Conservation (phyloP, 2,329 filamentous ascomycete species). For the Bipolaris zeicola region DNA sequence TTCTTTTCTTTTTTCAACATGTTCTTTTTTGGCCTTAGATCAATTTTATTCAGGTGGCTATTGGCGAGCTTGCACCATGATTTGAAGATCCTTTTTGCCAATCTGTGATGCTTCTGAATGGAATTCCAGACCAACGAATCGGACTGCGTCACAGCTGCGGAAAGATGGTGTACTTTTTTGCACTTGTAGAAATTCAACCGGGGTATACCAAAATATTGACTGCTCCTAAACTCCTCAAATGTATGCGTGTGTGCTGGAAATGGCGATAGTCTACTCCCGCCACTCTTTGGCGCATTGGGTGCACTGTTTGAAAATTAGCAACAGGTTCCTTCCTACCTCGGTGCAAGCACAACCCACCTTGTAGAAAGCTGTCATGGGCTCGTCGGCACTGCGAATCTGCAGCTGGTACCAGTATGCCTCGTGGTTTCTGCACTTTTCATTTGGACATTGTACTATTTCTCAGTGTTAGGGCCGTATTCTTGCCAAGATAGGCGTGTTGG, state of each 20-base stretch:
- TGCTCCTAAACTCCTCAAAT: conserved; percentile 15
- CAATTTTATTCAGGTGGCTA: too few species aligned
- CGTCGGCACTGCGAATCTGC: conserved; percentile 96
- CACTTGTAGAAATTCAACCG: not conserved
- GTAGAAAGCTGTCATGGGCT: conserved; percentile 97
- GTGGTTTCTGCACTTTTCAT: conserved; percentile 77
- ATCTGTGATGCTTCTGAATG: not conserved
- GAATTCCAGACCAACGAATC: not conserved
- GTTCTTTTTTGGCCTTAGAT: not conserved
- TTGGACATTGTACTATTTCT: conserved; percentile 74
- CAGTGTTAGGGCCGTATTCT: conserved; percentile 1
- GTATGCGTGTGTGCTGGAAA: not conserved
- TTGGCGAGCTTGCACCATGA: too few species aligned
- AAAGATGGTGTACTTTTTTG: not conserved
- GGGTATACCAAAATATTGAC: conserved; percentile 15
- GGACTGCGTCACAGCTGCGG: not conserved
- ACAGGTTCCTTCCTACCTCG: not conserved
- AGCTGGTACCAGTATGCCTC: conserved; percentile 95
- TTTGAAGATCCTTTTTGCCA: too few species aligned
- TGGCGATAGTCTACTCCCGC: conserved; percentile 42
- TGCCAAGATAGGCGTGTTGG: not conserved
- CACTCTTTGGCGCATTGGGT: conserved; percentile 53
- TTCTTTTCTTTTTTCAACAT: not conserved
- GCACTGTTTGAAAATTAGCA: conserved; percentile 37
- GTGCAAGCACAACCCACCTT: conserved; percentile 63